Evolutionary conservation across 176 grass and related monocot genomes (phyloP), one percentile per base, ranked within the genome.

Genomic region (Musa itinerans): DNA sequence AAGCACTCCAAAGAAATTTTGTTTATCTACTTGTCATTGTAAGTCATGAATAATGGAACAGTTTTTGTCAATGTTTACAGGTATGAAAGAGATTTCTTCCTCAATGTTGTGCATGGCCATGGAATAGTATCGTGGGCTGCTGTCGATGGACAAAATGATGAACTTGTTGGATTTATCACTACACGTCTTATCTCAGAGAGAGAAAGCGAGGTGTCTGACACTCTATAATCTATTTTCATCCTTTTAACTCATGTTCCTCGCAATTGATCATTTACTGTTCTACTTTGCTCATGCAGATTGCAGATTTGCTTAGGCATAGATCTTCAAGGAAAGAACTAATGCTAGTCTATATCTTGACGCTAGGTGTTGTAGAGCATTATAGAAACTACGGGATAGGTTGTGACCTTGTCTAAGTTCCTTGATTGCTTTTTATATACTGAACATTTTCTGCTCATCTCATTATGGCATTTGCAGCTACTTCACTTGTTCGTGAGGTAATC

Each of bases 41-140:
- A 25, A 2, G 7, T 50, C 25, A 20, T 65, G 59, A 63, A 64
- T 64, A 51, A 15, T 3, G 14, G 48, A 6, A 14, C 2, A 49
- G 21, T 50, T 72, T 73, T 54, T 53, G 80, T 65, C 16, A 2
- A 66, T 27, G 23, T 53, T 17, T 77, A 52, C 69, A 97, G 93
- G 69, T 99, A 99, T 83, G 95, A 99, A 81, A 91, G 83, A 58
- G 95, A 99, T 76, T 99, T 99, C 72, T 99, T 99, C 82, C 84
- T 99, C 78, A 90, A 89, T 67, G 95, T 94, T 79, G 90, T 99
- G 58, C 89, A 83, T 67, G 86, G 90, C 51, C 68, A 89, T 87
- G 95, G 95, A 34, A 87, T 94, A 75, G 54, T 94, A 75, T 94
- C 95, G 25, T 99, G 95, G 95, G 95, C 82, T 16, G 90, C 90